Conservation (phyloP, 2,329 filamentous ascomycete genomes). For the Polychaeton citri region DNA sequence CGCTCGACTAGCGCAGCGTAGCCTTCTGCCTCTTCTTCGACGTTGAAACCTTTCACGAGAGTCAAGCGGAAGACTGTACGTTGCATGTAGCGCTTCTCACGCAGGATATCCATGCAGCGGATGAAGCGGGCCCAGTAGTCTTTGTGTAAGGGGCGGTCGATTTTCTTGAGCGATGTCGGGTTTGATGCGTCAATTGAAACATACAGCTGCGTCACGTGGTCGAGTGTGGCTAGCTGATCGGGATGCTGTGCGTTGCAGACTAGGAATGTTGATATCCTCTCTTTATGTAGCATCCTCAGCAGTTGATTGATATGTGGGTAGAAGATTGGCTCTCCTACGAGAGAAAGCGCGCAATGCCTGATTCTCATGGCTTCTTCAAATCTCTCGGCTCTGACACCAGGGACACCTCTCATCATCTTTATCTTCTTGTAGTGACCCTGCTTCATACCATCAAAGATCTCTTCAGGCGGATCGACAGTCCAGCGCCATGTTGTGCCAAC, state of each 20-base stretch:
- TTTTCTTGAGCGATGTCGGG: slow-evolving; percentile 70
- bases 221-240: slow-evolving; percentile 68
- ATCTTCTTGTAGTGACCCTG: slow-evolving; percentile 93
- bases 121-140: slow-evolving; percentile 98
- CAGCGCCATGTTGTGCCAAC: slow-evolving; percentile 95
- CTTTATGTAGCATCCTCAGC: slow-evolving; percentile 64
- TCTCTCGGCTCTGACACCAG: slow-evolving; percentile 79
- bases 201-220: slow-evolving; percentile 87
- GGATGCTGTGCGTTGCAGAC: slow-evolving; percentile 97
- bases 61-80: slow-evolving; percentile 91
- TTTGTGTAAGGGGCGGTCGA: slow-evolving; percentile 82
- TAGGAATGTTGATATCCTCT: slow-evolving; percentile 84
- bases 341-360: slow-evolving; percentile 76
- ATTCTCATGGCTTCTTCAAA: slow-evolving; percentile 90
- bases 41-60: slow-evolving; percentile 94
- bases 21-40: slow-evolving; percentile 81
- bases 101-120: slow-evolving; percentile 76
- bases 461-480: slow-evolving; percentile 79
- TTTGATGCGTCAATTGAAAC: slow-evolving; percentile 94
- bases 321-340: slow-evolving; percentile 97
- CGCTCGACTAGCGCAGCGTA: slow-evolving; percentile 82
- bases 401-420: slow-evolving; percentile 89
- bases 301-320: slow-evolving; percentile 97
- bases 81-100: slow-evolving; percentile 69
- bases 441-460: slow-evolving; percentile 85